These are phyloP conservation scores for Phialemonium atrogriseum DNA, from an alignment of 2,329 filamentous ascomycete genomes.

Conservation along the genomic window DNA sequence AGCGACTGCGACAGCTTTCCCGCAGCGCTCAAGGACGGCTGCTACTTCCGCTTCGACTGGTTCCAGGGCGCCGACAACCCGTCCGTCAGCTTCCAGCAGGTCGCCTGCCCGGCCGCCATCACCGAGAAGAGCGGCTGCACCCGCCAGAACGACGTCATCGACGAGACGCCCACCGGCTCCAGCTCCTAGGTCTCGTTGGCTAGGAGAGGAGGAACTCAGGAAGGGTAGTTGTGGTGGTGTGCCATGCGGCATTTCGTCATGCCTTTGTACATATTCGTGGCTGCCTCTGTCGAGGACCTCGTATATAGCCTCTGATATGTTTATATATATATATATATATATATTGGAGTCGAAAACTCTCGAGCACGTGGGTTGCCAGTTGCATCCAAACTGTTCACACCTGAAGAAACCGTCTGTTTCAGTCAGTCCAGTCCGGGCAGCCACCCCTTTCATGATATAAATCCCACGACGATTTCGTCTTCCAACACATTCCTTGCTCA, in stretches of 20 bases:
- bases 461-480: slow-evolving; percentile 52
- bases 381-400: no score
- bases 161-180: slow-evolving; percentile 23
- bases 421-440: slow-evolving; percentile 31
- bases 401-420: no score
- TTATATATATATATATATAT: slow-evolving; percentile 2
- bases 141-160: slow-evolving; percentile 22
- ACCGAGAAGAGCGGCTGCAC: slow-evolving; percentile 23
- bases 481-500: slow-evolving; percentile 48
- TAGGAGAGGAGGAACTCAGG: no score
- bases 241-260: no score
- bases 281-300: no score
- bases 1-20: slow-evolving; percentile 46
- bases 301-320: no score
- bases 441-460: slow-evolving; percentile 53
- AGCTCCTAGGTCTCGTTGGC: no score
- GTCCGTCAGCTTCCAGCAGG: slow-evolving; percentile 43
- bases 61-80: slow-evolving; percentile 52
- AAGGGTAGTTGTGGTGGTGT: no score
- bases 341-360: not conserved
- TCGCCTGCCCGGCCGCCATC: slow-evolving; percentile 26
- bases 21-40: slow-evolving; percentile 43
- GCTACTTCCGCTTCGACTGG: slow-evolving; percentile 59
- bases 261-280: no score
- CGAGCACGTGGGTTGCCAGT: no score